Percentiles rank a stretch among this genome's conserved stretches.
phyloP scores from a whole-genome alignment of 1,284 basidiomycete genomes.

The Ganoderma lingzhi region DNA sequence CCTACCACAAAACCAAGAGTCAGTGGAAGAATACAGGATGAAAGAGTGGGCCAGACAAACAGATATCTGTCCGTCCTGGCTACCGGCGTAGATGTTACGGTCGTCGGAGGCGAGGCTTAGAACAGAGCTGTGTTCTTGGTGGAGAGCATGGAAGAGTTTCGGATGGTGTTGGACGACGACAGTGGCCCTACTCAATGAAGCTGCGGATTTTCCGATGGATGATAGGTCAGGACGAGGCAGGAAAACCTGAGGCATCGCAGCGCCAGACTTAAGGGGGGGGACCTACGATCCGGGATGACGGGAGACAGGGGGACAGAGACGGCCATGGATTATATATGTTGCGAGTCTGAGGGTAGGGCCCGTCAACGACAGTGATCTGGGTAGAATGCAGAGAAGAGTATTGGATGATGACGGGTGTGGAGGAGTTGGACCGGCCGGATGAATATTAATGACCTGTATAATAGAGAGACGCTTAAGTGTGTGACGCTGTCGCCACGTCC shows the following conservation, averaged over 20 bases:
- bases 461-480: too few relatives aligned
- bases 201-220: conserved; percentile 24
- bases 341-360: neutral
- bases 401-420: neutral
- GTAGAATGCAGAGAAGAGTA: neutral
- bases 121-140: conserved; percentile 73
- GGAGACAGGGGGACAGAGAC: conserved; percentile 26
- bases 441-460: neutral
- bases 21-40: conserved; percentile 14
- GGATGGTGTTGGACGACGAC: conserved; percentile 32
- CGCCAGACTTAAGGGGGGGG: neutral
- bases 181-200: conserved; percentile 37
- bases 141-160: conserved; percentile 68
- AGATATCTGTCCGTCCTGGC: conserved; percentile 80
- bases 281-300: conserved; percentile 35
- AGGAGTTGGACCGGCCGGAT: neutral
- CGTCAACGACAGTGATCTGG: too few relatives aligned
- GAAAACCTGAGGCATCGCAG: conserved; percentile 27
- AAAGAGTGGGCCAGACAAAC: conserved; percentile 46
- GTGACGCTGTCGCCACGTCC: too few relatives aligned
- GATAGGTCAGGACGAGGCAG: conserved; percentile 7
- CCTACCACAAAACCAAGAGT: conserved; percentile 54
- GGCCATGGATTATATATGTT: conserved; percentile 7
- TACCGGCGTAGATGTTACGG: conserved; percentile 84
- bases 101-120: conserved; percentile 80